A percentile compares a stretch with the other conserved stretches of the same genome.
phyloP scores from a whole-genome alignment of 2,329 filamentous ascomycete species.

The Fusarium nisikadoi region DNA sequence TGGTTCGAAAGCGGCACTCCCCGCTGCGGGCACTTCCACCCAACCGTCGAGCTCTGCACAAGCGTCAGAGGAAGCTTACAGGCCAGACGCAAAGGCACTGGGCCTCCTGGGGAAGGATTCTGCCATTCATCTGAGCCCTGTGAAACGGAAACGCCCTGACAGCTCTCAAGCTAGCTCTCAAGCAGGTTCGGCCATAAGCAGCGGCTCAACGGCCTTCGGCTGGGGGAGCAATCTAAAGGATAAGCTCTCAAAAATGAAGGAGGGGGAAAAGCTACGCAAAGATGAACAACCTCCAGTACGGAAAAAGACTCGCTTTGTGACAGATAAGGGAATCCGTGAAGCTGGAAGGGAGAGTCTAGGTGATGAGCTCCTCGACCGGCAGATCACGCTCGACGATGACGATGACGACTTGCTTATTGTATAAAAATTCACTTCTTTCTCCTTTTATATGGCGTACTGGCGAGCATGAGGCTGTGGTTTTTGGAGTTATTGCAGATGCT shows the following conservation, averaged over 20 bases:
- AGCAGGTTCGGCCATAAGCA: slow-evolving; percentile 44
- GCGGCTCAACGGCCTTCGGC: slow-evolving; percentile 54
- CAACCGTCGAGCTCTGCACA: slow-evolving; percentile 34
- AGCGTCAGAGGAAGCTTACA: slow-evolving; percentile 44
- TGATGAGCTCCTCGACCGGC: slow-evolving; percentile 54
- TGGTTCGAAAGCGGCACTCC: slow-evolving; percentile 30
- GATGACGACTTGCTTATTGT: slow-evolving; percentile 65
- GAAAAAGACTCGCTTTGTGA: slow-evolving; percentile 84
- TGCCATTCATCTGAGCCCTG: slow-evolving; percentile 66
- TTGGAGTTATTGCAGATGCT: slow-evolving; percentile 37
- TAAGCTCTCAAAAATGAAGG: slow-evolving; percentile 70
- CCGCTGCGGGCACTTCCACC: slow-evolving; percentile 22
- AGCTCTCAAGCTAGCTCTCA: slow-evolving; percentile 53
- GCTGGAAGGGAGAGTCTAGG: slow-evolving; percentile 80
- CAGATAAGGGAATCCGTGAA: slow-evolving; percentile 79
- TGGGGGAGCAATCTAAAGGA: slow-evolving; percentile 67
- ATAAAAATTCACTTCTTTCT: slow-evolving; percentile 37
- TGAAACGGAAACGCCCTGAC: slow-evolving; percentile 70
- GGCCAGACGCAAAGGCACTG: slow-evolving; percentile 55
- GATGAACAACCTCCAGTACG: slow-evolving; percentile 59
- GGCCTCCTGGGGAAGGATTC: slow-evolving; percentile 51
- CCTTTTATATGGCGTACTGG: slow-evolving; percentile 31
- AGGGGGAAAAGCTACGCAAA: slow-evolving; percentile 63
- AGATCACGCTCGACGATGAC: slow-evolving; percentile 55
- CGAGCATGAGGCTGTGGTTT: slow-evolving; percentile 25